A percentile compares a stretch with the other conserved stretches of the same genome.
phyloP scores from a whole-genome alignment of 768 basidiomycete genomes.

The Boletus rubroflammeus region DNA sequence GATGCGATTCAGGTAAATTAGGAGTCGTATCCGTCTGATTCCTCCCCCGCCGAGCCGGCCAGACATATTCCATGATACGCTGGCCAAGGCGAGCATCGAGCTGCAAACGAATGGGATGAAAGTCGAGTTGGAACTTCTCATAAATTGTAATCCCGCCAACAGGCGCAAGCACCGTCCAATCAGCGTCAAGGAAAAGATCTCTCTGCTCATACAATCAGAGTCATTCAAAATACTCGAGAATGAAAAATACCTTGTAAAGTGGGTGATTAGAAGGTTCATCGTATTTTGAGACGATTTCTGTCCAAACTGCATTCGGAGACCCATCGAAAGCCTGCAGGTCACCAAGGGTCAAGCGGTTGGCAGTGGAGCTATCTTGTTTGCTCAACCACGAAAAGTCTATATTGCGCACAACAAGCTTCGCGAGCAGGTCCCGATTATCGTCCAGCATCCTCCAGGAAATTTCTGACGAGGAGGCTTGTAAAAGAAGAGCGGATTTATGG shows the following conservation, averaged over 20 bases:
- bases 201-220: constrained; percentile 38
- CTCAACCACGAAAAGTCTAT: constrained; percentile 81
- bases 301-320: constrained; percentile 74
- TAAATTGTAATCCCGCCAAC: constrained; percentile 93
- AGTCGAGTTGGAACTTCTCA: constrained; percentile 71
- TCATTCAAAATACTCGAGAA: background rate
- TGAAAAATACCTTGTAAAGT: constrained; percentile 55
- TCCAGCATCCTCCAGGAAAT: constrained; percentile 93
- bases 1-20: constrained; percentile 18
- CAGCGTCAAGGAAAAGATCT: constrained; percentile 69
- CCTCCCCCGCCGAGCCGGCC: constrained; percentile 56
- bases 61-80: constrained; percentile 85
- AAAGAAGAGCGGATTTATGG: constrained; percentile 73
- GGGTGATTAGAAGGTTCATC: constrained; percentile 68
- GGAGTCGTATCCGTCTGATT: constrained; percentile 3
- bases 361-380: constrained; percentile 83
- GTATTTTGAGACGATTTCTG: constrained; percentile 82
- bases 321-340: constrained; percentile 87
- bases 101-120: constrained; percentile 85
- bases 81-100: constrained; percentile 80
- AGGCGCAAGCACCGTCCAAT: constrained; percentile 82
- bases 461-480: constrained; percentile 79
- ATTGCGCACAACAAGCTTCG: constrained; percentile 79
- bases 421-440: constrained; percentile 63
- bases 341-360: constrained; percentile 69